Base-by-base conservation (phyloP, 306 rosid genomes). In the Trifolium fragiferum region DNA sequence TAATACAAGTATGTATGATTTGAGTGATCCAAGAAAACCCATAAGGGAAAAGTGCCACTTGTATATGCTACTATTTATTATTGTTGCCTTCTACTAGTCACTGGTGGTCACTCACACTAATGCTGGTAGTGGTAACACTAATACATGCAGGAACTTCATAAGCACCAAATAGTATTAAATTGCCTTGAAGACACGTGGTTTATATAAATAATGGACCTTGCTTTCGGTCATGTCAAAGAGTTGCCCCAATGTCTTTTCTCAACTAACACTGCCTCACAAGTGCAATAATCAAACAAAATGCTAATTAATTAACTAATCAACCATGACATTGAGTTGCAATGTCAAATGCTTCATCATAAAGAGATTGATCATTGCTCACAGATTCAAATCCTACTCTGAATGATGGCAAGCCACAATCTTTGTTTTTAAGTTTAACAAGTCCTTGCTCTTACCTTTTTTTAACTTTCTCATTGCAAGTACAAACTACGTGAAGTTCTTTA, bases 1-100 rank as follows among this genome's bases (percentile, higher is more conserved):
- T 21, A 7, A 7, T 37, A 37, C 10, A 37, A 7, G 40, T 21
- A 55, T 55, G 14, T 57, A 21, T 57, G 8, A 12, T 23, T 70
- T 65, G 81, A 75, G 55, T 10, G 78, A 82, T 82, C 82, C 80
- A 72, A 85, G 80, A 72, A 73, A 13, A 21, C 23, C 54, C 61
- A 53, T 70, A 62, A 64, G 10, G 49, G 72, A 75, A 73, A 47
- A 75, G 72, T 38, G 69, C n/a, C 35, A n/a, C 46, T 44, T 57
- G 41, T 46, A 10, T 57, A 25, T 25, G 14, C 6, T 49, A 12
- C 14, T 51, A 74, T 12, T 18, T 21, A 10, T 10, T 19, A 54
- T 11, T 54, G 10, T 25, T 19, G 8, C 4, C 8, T 7, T 19
- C 10, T 51, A 40, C 27, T 57, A 33, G 10, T 38, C 50, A 15